A percentile compares a stretch with the other conserved stretches of the same genome.
Conservation (phyloP, 257 asterid genomes). For the Forsythia viridissima region DNA sequence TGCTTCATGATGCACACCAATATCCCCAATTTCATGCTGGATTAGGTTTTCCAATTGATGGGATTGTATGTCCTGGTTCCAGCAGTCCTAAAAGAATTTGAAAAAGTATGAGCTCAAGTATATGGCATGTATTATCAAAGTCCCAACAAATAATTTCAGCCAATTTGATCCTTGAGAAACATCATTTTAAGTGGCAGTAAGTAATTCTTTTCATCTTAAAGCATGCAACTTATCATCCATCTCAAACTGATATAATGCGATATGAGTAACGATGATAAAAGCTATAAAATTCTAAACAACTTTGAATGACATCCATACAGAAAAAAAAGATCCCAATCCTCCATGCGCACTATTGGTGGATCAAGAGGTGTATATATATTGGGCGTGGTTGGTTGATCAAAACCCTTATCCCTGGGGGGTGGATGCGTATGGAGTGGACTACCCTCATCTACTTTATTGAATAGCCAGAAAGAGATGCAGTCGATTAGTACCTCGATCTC, state of each 20-base stretch:
- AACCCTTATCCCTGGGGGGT: too few species aligned
- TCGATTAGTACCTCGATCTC: too few species aligned
- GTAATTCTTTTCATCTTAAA: neutral
- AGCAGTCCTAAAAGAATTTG: slow-evolving; percentile 25
- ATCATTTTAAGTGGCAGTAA: neutral
- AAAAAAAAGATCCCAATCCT: neutral
- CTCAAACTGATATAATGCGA: neutral
- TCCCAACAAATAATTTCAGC: neutral
- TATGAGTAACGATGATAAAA: neutral
- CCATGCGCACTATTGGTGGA: too few species aligned
- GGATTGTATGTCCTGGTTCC: slow-evolving; percentile 12
- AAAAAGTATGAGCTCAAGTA: slow-evolving; percentile 16
- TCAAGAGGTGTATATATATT: too few species aligned
- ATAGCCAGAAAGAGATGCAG: too few species aligned
- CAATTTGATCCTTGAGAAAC: neutral
- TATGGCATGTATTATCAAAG: slow-evolving; percentile 8
- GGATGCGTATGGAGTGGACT: too few species aligned
- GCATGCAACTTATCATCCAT: neutral
- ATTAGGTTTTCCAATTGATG: slow-evolving; percentile 26
- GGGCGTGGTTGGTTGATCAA: too few species aligned
- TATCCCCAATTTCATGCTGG: slow-evolving; percentile 16
- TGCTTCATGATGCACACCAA: neutral
- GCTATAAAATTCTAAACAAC: neutral
- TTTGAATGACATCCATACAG: neutral
- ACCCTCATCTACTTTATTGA: too few species aligned